Conservation (phyloP, 2,329 filamentous ascomycete genomes). For the Talaromyces sp. region DNA sequence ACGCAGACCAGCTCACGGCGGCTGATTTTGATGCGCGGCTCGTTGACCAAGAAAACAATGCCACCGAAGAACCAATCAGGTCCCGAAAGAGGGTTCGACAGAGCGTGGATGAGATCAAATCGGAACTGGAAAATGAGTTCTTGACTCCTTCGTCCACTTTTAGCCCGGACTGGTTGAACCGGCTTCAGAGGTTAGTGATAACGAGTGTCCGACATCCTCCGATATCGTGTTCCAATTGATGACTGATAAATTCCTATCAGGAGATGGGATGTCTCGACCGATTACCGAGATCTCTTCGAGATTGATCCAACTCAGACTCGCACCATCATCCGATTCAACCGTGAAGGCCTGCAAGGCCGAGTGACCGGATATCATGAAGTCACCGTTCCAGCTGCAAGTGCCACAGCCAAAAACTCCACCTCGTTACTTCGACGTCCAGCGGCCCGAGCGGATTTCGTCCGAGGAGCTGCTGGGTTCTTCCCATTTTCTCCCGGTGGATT, state of each 20-base stretch:
- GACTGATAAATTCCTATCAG: constrained; percentile 24
- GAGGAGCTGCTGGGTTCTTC: constrained; percentile 88
- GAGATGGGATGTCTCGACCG: constrained; percentile 74
- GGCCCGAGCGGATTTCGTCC: constrained; percentile 80
- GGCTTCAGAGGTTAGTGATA: constrained; percentile 64
- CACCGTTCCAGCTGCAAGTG: constrained; percentile 81
- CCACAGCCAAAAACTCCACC: constrained; percentile 92
- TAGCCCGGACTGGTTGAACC: constrained; percentile 79
- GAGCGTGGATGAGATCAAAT: constrained; percentile 57
- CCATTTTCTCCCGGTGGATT: constrained; percentile 89
- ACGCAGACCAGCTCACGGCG: constrained; percentile 18
- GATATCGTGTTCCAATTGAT: background rate
- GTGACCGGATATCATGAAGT: constrained; percentile 94
- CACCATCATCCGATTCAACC: constrained; percentile 87
- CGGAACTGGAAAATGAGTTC: constrained; percentile 68
- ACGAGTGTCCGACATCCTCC: background rate
- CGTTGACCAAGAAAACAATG: constrained; percentile 24
- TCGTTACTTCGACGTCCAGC: constrained; percentile 83
- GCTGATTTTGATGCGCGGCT: constrained; percentile 25
- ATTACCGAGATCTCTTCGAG: constrained; percentile 79
- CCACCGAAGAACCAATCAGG: constrained; percentile 26
- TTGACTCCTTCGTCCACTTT: constrained; percentile 75
- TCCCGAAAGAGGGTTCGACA: constrained; percentile 44
- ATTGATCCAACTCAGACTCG: constrained; percentile 87
- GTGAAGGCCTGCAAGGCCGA: constrained; percentile 84